Base-by-base conservation (phyloP, 331 rosid genomes). In the Prunus yedoensis region DNA sequence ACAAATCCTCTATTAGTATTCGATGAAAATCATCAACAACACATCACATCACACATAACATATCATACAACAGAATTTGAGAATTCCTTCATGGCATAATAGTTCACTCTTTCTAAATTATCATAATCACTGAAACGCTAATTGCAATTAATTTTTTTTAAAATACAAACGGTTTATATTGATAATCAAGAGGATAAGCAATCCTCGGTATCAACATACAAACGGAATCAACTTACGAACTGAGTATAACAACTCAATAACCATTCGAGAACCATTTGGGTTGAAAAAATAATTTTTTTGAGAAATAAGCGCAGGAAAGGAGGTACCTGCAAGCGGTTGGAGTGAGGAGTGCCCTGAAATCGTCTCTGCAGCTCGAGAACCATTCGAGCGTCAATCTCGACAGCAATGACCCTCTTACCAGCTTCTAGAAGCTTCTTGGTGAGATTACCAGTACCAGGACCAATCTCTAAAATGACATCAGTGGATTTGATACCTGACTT, bases 371-470 rank as follows among this genome's bases (percentile, higher is more conserved):
- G 76, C 85, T 92, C 97, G 63, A 90, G 92, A 69, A 92, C 96
- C 97, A 90, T 92, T 12, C 96, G 93, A 15, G 87, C 82, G n/a
- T 88, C 96, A 59, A 90, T 74, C 70, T 88, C 93, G 0, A 90
- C 85, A 15, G 96, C 97, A 66, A 93, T 81, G 53, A 93, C 97
- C 80, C 69, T 83, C 82, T 90, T 90, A 0, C 97, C 96, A 9
- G 84, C 90, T 74, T 90, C 94, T 5, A 93, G 80, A 41, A 90
- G 96, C 86, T 93, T 93, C 91, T 93, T 90, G 9, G 97, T 90
- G 52, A 92, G 90, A 51, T 90, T 90, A 2, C 96, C 96, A 2
- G 97, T 90, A 79, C 96, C 97, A 0, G 96, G 97, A 73, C 96
- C 97, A 15, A 90, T 93, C 75, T 93, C 96, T 1, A 93, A 93